phyloP scores from a whole-genome alignment of 2,329 filamentous ascomycete species.

The Fusarium pseudograminearum region DNA sequence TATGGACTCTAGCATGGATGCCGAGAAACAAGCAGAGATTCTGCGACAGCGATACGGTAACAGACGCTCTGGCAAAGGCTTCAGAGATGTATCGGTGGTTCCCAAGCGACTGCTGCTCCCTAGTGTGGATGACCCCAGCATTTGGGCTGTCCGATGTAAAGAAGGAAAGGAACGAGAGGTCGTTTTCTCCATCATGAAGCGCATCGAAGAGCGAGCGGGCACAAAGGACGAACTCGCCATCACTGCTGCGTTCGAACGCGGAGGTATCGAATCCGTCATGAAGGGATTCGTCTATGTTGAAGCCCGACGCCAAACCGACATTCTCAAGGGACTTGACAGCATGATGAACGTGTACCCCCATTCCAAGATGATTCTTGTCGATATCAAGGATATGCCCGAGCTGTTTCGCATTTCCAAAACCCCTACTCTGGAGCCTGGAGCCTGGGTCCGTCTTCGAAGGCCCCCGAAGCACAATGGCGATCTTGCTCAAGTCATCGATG shows the following conservation, averaged over 20 bases:
- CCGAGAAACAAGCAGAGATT: conserved; percentile 90
- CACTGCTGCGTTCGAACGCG: conserved; percentile 91
- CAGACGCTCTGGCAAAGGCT: conserved; percentile 72
- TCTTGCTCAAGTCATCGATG: conserved; percentile 90
- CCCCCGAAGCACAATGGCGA: conserved; percentile 87
- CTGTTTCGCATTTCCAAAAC: conserved; percentile 91
- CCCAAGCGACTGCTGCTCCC: conserved; percentile 89
- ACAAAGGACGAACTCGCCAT: conserved; percentile 87
- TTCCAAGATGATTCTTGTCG: conserved; percentile 86
- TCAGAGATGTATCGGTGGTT: conserved; percentile 79
- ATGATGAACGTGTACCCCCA: conserved; percentile 92
- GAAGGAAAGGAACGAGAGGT: conserved; percentile 96
- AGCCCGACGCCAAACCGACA: conserved; percentile 86
- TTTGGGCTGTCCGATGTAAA: conserved; percentile 94
- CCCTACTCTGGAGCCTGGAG: conserved; percentile 84
- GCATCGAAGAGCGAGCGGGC: conserved; percentile 81
- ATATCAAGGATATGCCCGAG: conserved; percentile 98
- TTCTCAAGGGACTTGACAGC: conserved; percentile 83
- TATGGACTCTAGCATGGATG: conserved; percentile 87
- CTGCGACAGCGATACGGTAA: conserved; percentile 90
- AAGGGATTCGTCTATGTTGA: conserved; percentile 96
- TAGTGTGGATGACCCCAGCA: conserved; percentile 93
- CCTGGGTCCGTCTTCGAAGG: conserved; percentile 89
- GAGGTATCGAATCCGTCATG: conserved; percentile 81
- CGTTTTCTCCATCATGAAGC: conserved; percentile 87